phyloP scores from a whole-genome alignment of 352 stramenopile genomes.

The Pythium aquatile region DNA sequence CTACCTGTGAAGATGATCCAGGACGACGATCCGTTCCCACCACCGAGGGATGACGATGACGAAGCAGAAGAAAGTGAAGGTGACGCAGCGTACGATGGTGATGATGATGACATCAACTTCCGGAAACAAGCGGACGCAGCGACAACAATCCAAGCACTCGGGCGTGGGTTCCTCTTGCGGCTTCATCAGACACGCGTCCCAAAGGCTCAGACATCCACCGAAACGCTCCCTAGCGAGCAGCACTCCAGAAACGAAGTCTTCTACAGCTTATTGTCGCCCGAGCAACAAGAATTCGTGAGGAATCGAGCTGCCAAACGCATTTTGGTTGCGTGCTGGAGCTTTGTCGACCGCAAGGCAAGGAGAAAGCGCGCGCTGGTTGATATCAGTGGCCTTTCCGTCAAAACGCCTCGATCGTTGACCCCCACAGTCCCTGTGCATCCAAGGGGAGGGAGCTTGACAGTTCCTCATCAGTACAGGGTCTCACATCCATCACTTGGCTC shows the following conservation, averaged over 20 bases:
- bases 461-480: background rate
- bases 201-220: background rate
- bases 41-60: background rate
- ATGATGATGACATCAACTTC: background rate
- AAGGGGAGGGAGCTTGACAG: background rate
- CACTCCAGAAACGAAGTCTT: background rate
- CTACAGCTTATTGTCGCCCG: background rate
- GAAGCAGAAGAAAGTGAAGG: background rate
- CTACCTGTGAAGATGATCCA: background rate
- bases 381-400: constrained; percentile 1
- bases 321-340: constrained; percentile 15
- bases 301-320: constrained; percentile 23
- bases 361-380: constrained; percentile 3
- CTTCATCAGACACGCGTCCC: background rate
- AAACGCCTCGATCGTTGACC: constrained; percentile 13
- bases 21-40: constrained; percentile 1
- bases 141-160: constrained; percentile 6
- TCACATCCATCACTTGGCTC: background rate
- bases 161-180: constrained; percentile 9
- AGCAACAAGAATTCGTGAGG: background rate
- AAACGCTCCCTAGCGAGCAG: background rate
- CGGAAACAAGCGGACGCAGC: background rate
- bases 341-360: background rate
- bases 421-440: background rate
- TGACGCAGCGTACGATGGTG: too few species aligned